A percentile compares a stretch with the other conserved stretches of the same genome.
Evolutionary conservation across 768 basidiomycete species (phyloP).

Genomic region (Suillus hirtellus): DNA sequence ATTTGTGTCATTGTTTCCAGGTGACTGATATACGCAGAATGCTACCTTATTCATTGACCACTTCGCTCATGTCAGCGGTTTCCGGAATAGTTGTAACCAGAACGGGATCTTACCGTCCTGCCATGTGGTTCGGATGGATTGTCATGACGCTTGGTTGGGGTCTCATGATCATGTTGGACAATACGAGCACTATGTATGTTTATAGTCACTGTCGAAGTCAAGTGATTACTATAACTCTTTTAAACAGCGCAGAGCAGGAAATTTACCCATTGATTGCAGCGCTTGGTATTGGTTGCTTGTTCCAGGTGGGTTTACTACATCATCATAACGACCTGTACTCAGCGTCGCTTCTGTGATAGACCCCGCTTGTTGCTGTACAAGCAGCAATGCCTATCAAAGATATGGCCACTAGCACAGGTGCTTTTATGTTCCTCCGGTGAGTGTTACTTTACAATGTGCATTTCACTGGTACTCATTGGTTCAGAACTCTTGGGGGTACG

Average conservation of each 20-base stretch:
- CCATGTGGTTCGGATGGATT: slow-evolving; percentile 33
- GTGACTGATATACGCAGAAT: slow-evolving; percentile 25
- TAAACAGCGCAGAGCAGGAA: slow-evolving; percentile 31
- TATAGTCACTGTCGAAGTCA: neutral
- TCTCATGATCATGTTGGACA: slow-evolving; percentile 38
- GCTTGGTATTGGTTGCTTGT: slow-evolving; percentile 36
- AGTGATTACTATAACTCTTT: slow-evolving; percentile 4
- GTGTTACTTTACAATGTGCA: neutral
- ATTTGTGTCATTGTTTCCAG: too few species aligned
- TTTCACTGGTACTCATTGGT: slow-evolving; percentile 3
- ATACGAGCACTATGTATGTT: slow-evolving; percentile 30
- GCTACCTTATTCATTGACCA: slow-evolving; percentile 35
- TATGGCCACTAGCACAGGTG: slow-evolving; percentile 44
- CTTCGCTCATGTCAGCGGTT: slow-evolving; percentile 23
- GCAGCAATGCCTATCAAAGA: slow-evolving; percentile 47
- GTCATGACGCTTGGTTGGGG: slow-evolving; percentile 37
- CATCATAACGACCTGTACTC: neutral
- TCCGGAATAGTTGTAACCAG: slow-evolving; percentile 30
- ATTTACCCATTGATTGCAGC: slow-evolving; percentile 34
- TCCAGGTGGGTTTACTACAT: slow-evolving; percentile 25
- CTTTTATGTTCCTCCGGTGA: slow-evolving; percentile 37
- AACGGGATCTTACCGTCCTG: slow-evolving; percentile 31
- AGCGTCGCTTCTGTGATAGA: slow-evolving; percentile 13
- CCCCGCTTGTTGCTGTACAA: slow-evolving; percentile 39
- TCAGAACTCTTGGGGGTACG: slow-evolving; percentile 71